Evolutionary conservation across 805 yeast genomes (phyloP), one percentile per base, ranked within the genome.

Genomic region (Ogataea polymorpha): DNA sequence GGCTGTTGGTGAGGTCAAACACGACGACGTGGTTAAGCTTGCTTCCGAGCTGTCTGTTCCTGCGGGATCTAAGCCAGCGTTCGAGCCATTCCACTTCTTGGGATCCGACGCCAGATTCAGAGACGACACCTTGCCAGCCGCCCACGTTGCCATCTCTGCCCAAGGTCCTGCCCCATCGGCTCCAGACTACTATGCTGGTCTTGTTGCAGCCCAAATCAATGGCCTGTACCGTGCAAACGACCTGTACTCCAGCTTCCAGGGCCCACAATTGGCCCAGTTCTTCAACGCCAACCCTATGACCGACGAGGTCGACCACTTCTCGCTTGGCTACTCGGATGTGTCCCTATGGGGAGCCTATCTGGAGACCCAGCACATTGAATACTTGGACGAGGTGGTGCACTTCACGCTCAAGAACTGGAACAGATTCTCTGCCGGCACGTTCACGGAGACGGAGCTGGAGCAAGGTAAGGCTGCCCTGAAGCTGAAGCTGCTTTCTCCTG

Each of bases 21-120:
- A 85, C 69, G 84, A 82, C 24, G 74, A 75, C 43, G 70, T 86
- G 49, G 86, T 82, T 46, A 80, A 79, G 46, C 72, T 82, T 41
- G 78, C 85, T 45, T 81, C 80, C 59, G 62, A 72, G 46, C 54
- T 72, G 44, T 52, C 67, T 35, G 54, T 81, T 23, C 68, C 77
- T 40, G 65, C 72, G 37, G 87, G 85, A 50, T 61, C 74, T 42
- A 70, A 68, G 38, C 70, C 72, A 52, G 62, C 67, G 18, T 59
- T 58, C 39, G 72, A 73, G 52, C 70, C 77, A 41, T 77, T 86
- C 46, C 62, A 79, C 41, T 86, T 85, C 77, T 74, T 86, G 63
- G 95, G 95, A 63, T 84, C 93, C 34, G 95, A 86, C 63, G 82
- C 84, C 51, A 80, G 90, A 77, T 70, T 84, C 71, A 82, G 95